Conservation (phyloP, 2,329 filamentous ascomycete genomes). For the Blastomyces emzantsi region DNA sequence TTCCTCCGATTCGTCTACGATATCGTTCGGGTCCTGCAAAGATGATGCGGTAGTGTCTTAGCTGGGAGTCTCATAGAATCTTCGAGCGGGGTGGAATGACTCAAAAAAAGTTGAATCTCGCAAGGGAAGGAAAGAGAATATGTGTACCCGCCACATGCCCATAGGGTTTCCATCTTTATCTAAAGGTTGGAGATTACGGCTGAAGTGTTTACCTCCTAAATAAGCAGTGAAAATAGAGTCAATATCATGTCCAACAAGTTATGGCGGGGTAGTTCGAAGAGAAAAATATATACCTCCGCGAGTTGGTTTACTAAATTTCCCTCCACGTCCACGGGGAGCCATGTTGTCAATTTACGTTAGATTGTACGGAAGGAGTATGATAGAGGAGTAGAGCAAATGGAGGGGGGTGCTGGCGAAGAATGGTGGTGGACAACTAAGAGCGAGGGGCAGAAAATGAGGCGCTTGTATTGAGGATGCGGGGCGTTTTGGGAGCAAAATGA, state of each 20-base stretch:
- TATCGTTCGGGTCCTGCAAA: conserved; percentile 29
- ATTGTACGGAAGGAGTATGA: conserved; percentile 10
- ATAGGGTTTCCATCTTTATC: conserved; percentile 83
- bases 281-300: conserved; percentile 62
- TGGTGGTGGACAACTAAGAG: background rate
- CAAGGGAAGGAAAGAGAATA: conserved; percentile 10
- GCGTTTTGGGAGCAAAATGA: conserved; percentile 4
- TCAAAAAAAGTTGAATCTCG: background rate
- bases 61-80: background rate
- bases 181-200: conserved; percentile 76
- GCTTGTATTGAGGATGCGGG: conserved; percentile 15
- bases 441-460: conserved; percentile 14
- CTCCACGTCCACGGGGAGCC: conserved; percentile 62
- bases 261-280: background rate
- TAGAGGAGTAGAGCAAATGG: background rate
- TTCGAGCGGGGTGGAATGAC: background rate
- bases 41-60: background rate
- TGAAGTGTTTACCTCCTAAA: conserved; percentile 89
- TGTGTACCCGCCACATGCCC: conserved; percentile 71
- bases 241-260: conserved; percentile 3
- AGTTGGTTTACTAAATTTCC: conserved; percentile 91
- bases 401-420: background rate
- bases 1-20: conserved; percentile 39
- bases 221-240: conserved; percentile 16
- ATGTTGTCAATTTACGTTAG: conserved; percentile 22